phyloP scores from a whole-genome alignment of 1,284 basidiomycete species.

The Rhodotorula sp. region DNA sequence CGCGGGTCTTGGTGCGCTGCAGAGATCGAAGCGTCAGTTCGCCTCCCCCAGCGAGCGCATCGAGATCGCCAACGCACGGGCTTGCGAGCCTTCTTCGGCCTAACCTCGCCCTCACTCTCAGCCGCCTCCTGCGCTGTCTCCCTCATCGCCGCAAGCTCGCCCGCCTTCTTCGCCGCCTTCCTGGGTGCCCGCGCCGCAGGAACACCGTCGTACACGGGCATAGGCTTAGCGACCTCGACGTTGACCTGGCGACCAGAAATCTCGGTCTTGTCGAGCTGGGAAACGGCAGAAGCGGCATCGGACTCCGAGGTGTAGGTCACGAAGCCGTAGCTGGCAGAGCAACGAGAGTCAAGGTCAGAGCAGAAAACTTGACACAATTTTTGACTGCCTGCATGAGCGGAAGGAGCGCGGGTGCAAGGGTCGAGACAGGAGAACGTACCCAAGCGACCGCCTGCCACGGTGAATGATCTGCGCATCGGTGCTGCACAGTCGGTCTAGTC shows the following conservation, averaged over 20 bases:
- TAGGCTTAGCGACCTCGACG: slow-evolving; percentile 84
- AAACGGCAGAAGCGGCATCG: slow-evolving; percentile 80
- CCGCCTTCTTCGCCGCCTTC: slow-evolving; percentile 32
- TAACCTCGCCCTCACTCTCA: slow-evolving; percentile 63
- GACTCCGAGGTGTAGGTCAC: slow-evolving; percentile 75
- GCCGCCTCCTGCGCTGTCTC: slow-evolving; percentile 29
- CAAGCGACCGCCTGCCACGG: slow-evolving; percentile 75
- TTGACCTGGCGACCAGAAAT: slow-evolving; percentile 82
- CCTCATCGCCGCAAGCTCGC: slow-evolving; percentile 14
- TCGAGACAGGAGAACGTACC: slow-evolving; percentile 52
- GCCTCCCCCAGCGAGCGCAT: too few species aligned
- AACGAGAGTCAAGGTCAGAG: background rate
- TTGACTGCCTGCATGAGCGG: rapidly evolving
- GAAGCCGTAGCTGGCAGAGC: slow-evolving; percentile 65
- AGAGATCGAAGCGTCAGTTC: background rate
- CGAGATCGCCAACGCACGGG: slow-evolving; percentile 1
- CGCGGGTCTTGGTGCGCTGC: slow-evolving; percentile 27
- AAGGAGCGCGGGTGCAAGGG: background rate
- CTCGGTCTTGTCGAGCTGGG: slow-evolving; percentile 78
- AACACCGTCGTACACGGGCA: slow-evolving; percentile 59
- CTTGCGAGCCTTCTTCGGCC: slow-evolving; percentile 26
- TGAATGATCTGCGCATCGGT: slow-evolving; percentile 74
- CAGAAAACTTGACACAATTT: too few species aligned
- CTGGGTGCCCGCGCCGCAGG: slow-evolving; percentile 34
- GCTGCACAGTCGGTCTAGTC: slow-evolving; percentile 50